Percentiles rank a stretch among this genome's conserved stretches.
Conservation (phyloP, 2,329 filamentous ascomycete genomes). For the Diaporthe sp. region DNA sequence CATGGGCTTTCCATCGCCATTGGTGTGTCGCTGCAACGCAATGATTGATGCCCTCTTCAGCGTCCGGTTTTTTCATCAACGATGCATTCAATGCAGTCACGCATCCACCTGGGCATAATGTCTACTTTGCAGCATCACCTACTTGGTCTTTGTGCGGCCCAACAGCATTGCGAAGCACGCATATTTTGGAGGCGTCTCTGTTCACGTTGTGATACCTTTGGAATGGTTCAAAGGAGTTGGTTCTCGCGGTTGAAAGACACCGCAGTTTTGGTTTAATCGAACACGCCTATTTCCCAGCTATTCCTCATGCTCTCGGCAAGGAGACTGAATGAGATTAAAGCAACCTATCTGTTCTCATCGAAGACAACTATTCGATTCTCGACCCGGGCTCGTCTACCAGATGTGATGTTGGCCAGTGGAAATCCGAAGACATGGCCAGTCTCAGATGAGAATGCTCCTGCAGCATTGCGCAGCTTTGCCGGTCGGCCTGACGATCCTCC, state of each 20-base stretch:
- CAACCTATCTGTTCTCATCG: not conserved
- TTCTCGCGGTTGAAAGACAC: not conserved
- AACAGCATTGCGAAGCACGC: conserved; percentile 38
- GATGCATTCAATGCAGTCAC: conserved; percentile 10
- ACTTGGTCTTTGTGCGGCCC: conserved; percentile 31
- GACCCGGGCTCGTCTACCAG: not conserved
- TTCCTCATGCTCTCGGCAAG: not conserved
- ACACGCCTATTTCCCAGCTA: not conserved
- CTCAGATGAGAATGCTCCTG: not conserved
- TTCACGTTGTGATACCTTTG: conserved; percentile 35
- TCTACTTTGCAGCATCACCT: conserved; percentile 37
- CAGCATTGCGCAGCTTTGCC: not conserved
- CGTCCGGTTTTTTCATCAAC: conserved; percentile 25
- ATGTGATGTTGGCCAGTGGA: not conserved
- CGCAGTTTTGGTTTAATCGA: conserved; percentile 5
- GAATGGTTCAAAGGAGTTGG: conserved; percentile 11
- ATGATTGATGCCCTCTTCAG: conserved; percentile 49
- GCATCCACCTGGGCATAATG: conserved; percentile 37
- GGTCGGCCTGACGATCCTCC: not conserved
- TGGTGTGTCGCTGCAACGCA: conserved; percentile 88
- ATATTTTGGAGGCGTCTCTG: conserved; percentile 34
- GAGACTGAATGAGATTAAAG: not conserved
- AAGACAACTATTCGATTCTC: not conserved
- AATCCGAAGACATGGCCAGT: not conserved
- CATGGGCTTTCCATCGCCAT: conserved; percentile 97